phyloP scores from a whole-genome alignment of 2,329 filamentous ascomycete genomes.

The Pseudocercospora fijiensis region DNA sequence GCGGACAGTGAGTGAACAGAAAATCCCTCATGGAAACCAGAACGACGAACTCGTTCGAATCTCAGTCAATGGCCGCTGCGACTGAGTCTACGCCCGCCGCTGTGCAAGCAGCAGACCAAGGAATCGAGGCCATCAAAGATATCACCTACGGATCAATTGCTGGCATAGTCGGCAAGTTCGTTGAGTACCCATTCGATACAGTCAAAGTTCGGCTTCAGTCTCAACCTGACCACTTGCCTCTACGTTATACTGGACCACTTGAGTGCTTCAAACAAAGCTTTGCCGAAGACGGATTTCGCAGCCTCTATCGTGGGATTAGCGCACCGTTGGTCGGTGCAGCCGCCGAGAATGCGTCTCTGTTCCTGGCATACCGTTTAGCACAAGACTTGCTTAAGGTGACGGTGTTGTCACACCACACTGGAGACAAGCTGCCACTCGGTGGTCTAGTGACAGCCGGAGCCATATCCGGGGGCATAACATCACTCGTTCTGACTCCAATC shows the following conservation, averaged over 20 bases:
- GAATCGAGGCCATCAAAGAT: conserved; percentile 75
- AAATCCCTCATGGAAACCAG: conserved; percentile 23
- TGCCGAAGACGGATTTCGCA: conserved; percentile 71
- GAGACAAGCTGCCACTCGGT: conserved; percentile 66
- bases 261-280: conserved; percentile 93
- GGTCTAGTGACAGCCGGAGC: conserved; percentile 79
- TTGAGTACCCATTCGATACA: conserved; percentile 98
- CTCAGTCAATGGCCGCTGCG: conserved; percentile 1
- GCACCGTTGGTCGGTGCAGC: conserved; percentile 89
- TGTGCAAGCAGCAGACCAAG: conserved; percentile 41
- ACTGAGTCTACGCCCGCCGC: not conserved
- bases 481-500: conserved; percentile 86
- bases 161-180: conserved; percentile 87
- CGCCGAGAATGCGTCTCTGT: conserved; percentile 86
- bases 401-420: conserved; percentile 43
- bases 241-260: conserved; percentile 79
- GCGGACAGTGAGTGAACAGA: conserved; percentile 8
- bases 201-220: conserved; percentile 96
- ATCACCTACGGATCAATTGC: conserved; percentile 87
- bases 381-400: conserved; percentile 62
- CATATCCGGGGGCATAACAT: conserved; percentile 83
- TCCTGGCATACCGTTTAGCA: conserved; percentile 78
- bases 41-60: conserved; percentile 14
- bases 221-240: conserved; percentile 80
- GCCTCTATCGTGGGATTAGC: conserved; percentile 88